phyloP scores from a whole-genome alignment of 805 yeast species.

The Pichia exigua region DNA sequence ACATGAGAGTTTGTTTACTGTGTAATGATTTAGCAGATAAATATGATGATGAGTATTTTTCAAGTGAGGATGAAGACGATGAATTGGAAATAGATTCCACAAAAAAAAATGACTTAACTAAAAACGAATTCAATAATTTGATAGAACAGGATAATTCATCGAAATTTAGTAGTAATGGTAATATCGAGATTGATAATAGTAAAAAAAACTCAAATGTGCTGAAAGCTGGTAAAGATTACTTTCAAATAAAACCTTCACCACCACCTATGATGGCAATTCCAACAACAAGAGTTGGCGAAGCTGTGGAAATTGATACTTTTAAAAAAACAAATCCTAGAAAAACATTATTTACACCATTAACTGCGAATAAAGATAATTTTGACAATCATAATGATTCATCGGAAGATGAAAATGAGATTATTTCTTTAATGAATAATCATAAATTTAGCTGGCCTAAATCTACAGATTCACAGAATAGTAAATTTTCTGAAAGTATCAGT shows the following conservation, averaged over 20 bases:
- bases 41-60: constrained; percentile 59
- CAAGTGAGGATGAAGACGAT: constrained; percentile 44
- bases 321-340: constrained; percentile 5
- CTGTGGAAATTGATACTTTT: constrained; percentile 58
- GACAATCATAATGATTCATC: not conserved
- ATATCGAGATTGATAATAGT: not conserved
- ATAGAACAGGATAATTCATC: not conserved
- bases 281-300: constrained; percentile 70
- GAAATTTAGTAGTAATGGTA: not conserved
- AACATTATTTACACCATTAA: not conserved
- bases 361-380: not conserved
- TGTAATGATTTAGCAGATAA: constrained; percentile 58
- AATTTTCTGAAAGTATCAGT: not conserved
- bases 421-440: constrained; percentile 26
- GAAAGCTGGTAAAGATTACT: not conserved
- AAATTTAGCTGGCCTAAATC: constrained; percentile 25
- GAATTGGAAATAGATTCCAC: not conserved
- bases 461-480: constrained; percentile 2
- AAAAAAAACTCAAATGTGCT: not conserved
- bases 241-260: constrained; percentile 33
- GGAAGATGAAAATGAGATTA: constrained; percentile 26
- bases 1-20: constrained; percentile 67
- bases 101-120: not conserved
- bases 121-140: not conserved
- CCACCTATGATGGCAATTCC: constrained; percentile 76